Base-by-base conservation (phyloP, 768 basidiomycete genomes). In the Glaciozyma antarctica region DNA sequence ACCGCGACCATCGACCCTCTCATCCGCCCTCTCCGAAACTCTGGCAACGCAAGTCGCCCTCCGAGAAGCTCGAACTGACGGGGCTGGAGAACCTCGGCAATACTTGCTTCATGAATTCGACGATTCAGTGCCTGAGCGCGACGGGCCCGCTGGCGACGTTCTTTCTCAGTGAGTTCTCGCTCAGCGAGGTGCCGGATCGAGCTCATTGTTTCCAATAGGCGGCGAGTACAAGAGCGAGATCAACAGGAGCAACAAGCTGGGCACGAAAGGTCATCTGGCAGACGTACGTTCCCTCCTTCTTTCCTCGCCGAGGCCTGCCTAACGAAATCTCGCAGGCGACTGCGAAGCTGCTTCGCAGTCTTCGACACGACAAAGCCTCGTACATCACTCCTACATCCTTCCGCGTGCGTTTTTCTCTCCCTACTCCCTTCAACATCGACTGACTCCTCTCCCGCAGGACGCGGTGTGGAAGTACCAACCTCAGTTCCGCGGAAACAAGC, bases 101-200 rank as follows among this genome's bases (percentile, higher is more conserved):
- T 75, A 52, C 92, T 7, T 98, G 94, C 75, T 98, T 95, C 74
- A 93, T 97, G 87, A 95, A 94, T 74, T 87, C 92, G 22, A 89
- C 90, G 3, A 83, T 98, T 21, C 94, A 98, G 76, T 94, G 92
- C 75, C 79, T 98, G 75, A 90, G 86, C 73, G 91, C 92, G 1
- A 95, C 92, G 0, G 83, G 86, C 9, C 90, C 91, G 0, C 91
- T 98, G 76, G 83, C 90, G 41, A 81, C 85, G 60, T 95, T 92
- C 78, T 95, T 97, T 72, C 84, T 85, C 5, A 88, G 91, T 92
- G 74, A 47, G 83, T 53, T 5, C 13, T 1, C 44, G 17, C 8
- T n/a, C 30, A 3, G 12, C 5, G 13, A 4, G 17, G 19, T 48
- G 9, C 28, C 30, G 8, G 32, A 21, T 34, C 2, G 48, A 61